phyloP scores from a whole-genome alignment of 140 eudicot genomes.

The Anethum foeniculum region DNA sequence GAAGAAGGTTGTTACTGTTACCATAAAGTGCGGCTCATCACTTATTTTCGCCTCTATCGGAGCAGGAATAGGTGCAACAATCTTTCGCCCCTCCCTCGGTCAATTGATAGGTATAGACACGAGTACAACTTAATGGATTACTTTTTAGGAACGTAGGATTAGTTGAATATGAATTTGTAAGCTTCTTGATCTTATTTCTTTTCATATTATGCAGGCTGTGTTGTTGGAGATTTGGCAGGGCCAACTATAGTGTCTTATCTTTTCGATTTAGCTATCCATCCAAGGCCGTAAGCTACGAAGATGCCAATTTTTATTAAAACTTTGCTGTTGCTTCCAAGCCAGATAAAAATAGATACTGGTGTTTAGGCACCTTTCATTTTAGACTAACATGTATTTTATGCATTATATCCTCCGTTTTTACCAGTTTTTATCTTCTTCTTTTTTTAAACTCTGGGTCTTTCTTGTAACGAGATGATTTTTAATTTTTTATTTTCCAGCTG shows the following conservation, averaged over 20 bases:
- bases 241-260: constrained; percentile 37
- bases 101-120: constrained; percentile 72
- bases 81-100: constrained; percentile 67
- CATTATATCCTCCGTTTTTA: not conserved
- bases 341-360: not conserved
- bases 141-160: not conserved
- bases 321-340: not conserved
- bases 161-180: not conserved
- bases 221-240: constrained; percentile 78
- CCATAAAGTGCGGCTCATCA: constrained; percentile 59
- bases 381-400: not conserved
- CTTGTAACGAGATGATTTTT: too few relatives aligned
- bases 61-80: constrained; percentile 74
- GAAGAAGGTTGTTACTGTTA: constrained; percentile 44
- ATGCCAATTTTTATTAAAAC: not conserved
- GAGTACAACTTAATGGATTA: not conserved
- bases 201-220: constrained; percentile 20
- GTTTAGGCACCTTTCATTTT: not conserved
- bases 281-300: not conserved
- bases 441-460: too few relatives aligned
- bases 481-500: not conserved
- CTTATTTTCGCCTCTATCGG: constrained; percentile 80
- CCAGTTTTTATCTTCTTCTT: not conserved
- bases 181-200: not conserved
- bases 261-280: not conserved